These are phyloP conservation scores for Spergularia bocconei DNA, from an alignment of 148 eudicot species.

Conservation along the genomic window DNA sequence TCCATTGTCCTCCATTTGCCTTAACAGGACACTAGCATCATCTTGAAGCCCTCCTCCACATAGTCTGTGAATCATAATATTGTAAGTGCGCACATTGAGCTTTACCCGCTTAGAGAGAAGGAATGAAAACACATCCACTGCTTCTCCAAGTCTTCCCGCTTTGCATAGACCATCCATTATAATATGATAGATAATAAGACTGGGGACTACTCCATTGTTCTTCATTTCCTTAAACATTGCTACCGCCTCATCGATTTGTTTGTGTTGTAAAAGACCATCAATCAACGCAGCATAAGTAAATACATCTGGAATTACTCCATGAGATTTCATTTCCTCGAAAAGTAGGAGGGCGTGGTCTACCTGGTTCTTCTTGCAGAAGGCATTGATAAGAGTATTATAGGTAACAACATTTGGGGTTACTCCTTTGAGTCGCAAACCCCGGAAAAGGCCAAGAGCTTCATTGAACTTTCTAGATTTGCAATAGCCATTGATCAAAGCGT, in stretches of 20 bases:
- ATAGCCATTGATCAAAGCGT: constrained; percentile 18
- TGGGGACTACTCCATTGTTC: constrained; percentile 1
- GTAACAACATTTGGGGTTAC: constrained; percentile 10
- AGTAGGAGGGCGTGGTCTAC: not conserved
- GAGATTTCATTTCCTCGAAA: constrained; percentile 5
- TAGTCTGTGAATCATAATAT: not conserved
- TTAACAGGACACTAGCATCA: not conserved
- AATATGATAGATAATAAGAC: not conserved
- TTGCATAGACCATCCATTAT: constrained; percentile 14
- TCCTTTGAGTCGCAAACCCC: constrained; percentile 6
- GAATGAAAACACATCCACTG: not conserved
- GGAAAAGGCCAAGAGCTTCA: not conserved
- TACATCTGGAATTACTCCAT: constrained; percentile 4
- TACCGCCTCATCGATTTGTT: not conserved
- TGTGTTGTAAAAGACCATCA: not conserved
- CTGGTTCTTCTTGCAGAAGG: not conserved
- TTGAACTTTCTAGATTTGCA: not conserved
- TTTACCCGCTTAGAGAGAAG: not conserved
- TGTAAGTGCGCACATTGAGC: constrained; percentile 1
- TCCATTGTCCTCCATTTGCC: not conserved
- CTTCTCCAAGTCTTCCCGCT: constrained; percentile 7
- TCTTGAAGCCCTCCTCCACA: not conserved
- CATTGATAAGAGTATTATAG: constrained; percentile 12
- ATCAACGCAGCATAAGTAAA: constrained; percentile 10
- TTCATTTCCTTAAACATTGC: not conserved